Conservation (phyloP, 2,329 filamentous ascomycete genomes). For the Aspergillus sp. region DNA sequence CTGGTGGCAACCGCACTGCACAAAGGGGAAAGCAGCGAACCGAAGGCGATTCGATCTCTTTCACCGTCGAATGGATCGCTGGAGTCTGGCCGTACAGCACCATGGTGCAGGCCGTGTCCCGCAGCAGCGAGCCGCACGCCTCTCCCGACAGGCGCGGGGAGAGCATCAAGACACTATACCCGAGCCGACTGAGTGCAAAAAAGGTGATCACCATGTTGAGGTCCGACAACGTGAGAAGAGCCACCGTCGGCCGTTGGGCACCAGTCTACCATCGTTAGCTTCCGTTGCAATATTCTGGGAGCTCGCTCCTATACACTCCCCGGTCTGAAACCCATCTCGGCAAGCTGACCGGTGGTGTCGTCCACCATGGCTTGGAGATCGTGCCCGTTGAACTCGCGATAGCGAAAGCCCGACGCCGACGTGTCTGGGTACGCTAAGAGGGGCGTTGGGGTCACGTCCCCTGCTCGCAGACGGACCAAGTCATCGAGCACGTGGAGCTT, state of each 20-base stretch:
- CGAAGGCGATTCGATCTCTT: conserved; percentile 16
- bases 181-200: no score
- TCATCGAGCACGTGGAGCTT: neutral
- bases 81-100: conserved; percentile 38
- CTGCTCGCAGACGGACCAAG: conserved; percentile 35
- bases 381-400: conserved; percentile 41
- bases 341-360: conserved; percentile 29
- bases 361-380: conserved; percentile 42
- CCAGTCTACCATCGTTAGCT: no score
- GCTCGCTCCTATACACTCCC: conserved; percentile 7
- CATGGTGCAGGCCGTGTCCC: conserved; percentile 30
- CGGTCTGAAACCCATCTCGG: conserved; percentile 18
- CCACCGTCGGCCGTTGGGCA: neutral
- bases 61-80: conserved; percentile 27
- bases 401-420: conserved; percentile 30
- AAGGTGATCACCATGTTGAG: neutral
- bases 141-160: conserved; percentile 42
- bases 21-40: conserved; percentile 23
- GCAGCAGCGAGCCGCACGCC: conserved; percentile 41
- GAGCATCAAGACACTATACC: conserved; percentile 44
- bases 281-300: no score
- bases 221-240: neutral
- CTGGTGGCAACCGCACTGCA: conserved; percentile 4
- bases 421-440: conserved; percentile 41
- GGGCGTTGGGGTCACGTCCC: conserved; percentile 37